Conservation (phyloP, 352 stramenopile genomes). For the Pythium phragmitis region DNA sequence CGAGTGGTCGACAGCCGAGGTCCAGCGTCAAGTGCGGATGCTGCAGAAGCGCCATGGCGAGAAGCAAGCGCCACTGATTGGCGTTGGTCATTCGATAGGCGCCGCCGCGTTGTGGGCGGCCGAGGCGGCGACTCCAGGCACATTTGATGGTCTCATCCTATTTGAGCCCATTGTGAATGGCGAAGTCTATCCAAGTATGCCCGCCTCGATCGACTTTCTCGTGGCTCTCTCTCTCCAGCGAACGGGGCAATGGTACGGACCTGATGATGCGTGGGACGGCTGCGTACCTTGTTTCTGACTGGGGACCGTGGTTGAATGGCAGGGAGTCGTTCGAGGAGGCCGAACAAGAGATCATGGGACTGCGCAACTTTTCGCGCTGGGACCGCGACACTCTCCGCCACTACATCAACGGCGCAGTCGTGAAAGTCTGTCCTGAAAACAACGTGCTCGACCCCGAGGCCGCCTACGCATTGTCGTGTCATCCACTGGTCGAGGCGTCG, state of each 20-base stretch:
- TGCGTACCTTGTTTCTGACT: neutral
- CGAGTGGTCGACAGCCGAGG: constrained; percentile 13
- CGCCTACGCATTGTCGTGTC: constrained; percentile 23
- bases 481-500: constrained; percentile 41
- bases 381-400: constrained; percentile 34
- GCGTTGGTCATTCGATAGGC: constrained; percentile 50
- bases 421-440: constrained; percentile 30
- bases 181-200: neutral
- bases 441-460: constrained; percentile 16
- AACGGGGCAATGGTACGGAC: neutral
- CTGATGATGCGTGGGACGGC: neutral
- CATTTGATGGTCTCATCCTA: constrained; percentile 43
- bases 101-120: constrained; percentile 33
- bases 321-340: constrained; percentile 27
- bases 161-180: constrained; percentile 47
- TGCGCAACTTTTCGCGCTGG: constrained; percentile 43
- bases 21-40: constrained; percentile 13
- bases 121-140: constrained; percentile 34
- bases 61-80: constrained; percentile 32
- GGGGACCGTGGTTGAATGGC: neutral
- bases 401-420: constrained; percentile 42
- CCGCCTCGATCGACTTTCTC: constrained; percentile 9
- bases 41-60: neutral
- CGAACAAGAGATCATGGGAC: constrained; percentile 29
- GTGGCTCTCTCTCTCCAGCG: constrained; percentile 19